Base-by-base conservation (phyloP, 345 rosid genomes). In the Linum tenue region DNA sequence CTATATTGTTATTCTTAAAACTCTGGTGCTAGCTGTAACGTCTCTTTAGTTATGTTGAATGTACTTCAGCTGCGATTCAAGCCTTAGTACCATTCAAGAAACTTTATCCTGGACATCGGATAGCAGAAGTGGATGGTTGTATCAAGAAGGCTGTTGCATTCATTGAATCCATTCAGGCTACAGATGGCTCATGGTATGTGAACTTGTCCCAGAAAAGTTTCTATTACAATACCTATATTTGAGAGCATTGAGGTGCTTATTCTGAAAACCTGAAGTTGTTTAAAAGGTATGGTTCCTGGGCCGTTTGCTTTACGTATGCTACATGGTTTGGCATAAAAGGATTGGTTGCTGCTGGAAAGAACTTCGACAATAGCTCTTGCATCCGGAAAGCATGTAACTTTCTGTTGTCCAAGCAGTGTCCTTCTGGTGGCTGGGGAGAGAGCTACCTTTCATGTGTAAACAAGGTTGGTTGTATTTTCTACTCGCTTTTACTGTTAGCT, bases 361-460 rank as follows among this genome's bases (percentile, higher is more conserved):
- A 72, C 75, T 80, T 75, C 68, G 66, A 69, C 59, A 84, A 75
- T 80, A 82, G 83, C 67, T 70, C 85, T 59, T 68, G 78, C 70
- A 75, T 90, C 41, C 81, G 83, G 31, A 90, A 82, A 80, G 97
- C 96, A 68, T 90, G 95, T 64, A 82, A 88, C 44, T 90, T 90
- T 82, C 82, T 90, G 68, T 67, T 90, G 71, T 90, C 96, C 56
- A 88, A 88, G 78, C 99, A 94, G 79, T 73, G 73, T 63, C 62
- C 84, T 59, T 85, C 91, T 3, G 99, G 95, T 17, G 96, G 99
- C 56, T 94, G 99, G 99, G 98, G 97, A 76, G 97, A 92, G 80
- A 90, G 97, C 76, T 92, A 92, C 66, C 89, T 90, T 70, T 90
- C 97, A 69, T 92, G 97, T 75, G 94, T 88, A 84, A 78, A 85